Conservation (phyloP, 306 rosid genomes). For the Prunus armeniaca region DNA sequence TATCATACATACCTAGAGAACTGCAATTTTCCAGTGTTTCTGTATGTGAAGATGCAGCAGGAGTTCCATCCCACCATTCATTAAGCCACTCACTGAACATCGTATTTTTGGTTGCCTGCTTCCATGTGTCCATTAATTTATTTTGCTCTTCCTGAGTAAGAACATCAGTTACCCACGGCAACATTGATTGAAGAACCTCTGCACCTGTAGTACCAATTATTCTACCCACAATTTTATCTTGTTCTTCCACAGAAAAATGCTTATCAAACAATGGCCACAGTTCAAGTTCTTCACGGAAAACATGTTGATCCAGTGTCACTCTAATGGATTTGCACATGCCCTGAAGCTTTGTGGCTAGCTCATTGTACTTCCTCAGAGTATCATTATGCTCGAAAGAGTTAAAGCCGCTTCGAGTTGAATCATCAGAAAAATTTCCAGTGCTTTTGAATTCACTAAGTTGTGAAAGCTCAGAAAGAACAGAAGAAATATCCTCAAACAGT, state of each 20-base stretch:
- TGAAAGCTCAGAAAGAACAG: constrained; percentile 35
- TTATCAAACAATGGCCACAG: constrained; percentile 88
- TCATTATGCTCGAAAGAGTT: constrained; percentile 7
- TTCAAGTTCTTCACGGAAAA: constrained; percentile 84
- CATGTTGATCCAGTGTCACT: constrained; percentile 85
- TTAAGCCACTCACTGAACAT: constrained; percentile 96
- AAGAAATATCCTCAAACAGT: constrained; percentile 41
- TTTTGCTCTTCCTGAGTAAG: constrained; percentile 87
- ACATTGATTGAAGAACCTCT: constrained; percentile 92
- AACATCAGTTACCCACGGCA: constrained; percentile 94
- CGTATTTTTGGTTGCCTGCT: constrained; percentile 86
- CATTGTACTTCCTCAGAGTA: constrained; percentile 31
- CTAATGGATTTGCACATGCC: constrained; percentile 93
- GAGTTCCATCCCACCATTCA: constrained; percentile 83
- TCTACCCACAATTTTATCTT: constrained; percentile 84
- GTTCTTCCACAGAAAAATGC: constrained; percentile 91
- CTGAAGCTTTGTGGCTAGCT: constrained; percentile 67
- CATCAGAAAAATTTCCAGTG: constrained; percentile 8
- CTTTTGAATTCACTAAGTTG: constrained; percentile 23
- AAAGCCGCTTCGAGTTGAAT: not conserved
- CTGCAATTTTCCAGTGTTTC: constrained; percentile 42
- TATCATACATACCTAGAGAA: constrained; percentile 47
- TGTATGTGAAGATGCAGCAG: constrained; percentile 42
- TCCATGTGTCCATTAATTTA: constrained; percentile 90
- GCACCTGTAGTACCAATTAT: constrained; percentile 97